Conservation (phyloP, 1,284 basidiomycete genomes). For the Mycosarcoma mackinlayi region DNA sequence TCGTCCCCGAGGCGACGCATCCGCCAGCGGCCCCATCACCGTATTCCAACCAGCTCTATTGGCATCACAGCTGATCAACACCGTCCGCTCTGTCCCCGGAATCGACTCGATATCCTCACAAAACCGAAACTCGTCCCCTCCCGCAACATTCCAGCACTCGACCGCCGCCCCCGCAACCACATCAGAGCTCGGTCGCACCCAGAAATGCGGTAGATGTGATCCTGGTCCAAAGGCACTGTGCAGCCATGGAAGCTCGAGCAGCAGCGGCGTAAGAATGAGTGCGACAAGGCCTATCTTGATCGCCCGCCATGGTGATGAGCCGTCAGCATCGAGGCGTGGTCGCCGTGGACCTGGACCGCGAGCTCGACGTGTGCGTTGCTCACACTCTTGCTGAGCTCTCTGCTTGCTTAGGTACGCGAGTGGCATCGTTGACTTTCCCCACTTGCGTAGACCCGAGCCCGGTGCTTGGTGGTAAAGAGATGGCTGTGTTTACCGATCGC, state of each 20-base stretch:
- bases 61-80: conserved; percentile 41
- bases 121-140: conserved; percentile 9
- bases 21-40: conserved; percentile 38
- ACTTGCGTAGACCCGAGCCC: too few relatives aligned
- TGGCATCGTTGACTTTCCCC: conserved; percentile 9
- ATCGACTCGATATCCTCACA: conserved; percentile 43
- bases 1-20: conserved; percentile 13
- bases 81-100: conserved; percentile 9
- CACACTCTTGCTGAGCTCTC: conserved; percentile 1
- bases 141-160: conserved; percentile 6
- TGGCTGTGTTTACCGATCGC: too few relatives aligned
- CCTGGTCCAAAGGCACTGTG: conserved; percentile 20
- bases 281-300: conserved; percentile 12
- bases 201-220: conserved; percentile 17
- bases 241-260: conserved; percentile 29
- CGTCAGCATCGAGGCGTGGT: too few relatives aligned
- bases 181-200: conserved; percentile 12
- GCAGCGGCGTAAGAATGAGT: conserved; percentile 10
- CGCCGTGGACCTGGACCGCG: background rate
- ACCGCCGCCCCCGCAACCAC: too few relatives aligned
- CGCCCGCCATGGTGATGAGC: conserved; percentile 2
- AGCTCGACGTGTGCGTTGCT: background rate
- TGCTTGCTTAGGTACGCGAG: conserved; percentile 21
- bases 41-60: conserved; percentile 40
- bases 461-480: background rate